Conservation (phyloP, 2,329 filamentous ascomycete genomes). For the Aschersonia sp. region DNA sequence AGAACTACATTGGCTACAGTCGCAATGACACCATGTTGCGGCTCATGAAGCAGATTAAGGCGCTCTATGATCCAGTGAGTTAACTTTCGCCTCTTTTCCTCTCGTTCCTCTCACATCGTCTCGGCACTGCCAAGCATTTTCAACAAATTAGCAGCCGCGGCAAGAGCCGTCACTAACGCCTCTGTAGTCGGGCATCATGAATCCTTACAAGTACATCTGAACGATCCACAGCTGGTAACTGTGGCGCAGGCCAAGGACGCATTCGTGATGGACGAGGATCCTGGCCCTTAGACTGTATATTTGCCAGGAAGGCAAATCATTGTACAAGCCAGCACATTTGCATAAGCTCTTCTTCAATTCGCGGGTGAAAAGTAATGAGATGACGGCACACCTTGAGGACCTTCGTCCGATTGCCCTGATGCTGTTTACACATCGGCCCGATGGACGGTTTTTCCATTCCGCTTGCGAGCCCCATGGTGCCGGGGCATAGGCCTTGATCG, state of each 20-base stretch:
- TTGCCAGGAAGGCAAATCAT: not conserved
- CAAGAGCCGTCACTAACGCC: constrained; percentile 12
- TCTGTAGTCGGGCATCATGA: constrained; percentile 86
- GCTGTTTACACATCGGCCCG: no score
- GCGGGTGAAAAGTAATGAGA: no score
- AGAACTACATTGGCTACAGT: constrained; percentile 88
- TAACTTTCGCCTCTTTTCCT: constrained; percentile 1
- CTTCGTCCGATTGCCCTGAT: no score
- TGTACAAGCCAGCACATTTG: no score
- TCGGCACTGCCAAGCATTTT: not conserved
- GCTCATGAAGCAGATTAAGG: constrained; percentile 92
- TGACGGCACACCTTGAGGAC: no score
- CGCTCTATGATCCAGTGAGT: constrained; percentile 83
- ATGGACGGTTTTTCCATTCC: no score
- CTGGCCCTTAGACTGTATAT: not conserved
- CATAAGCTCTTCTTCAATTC: no score
- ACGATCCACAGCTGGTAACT: not conserved
- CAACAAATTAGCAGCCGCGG: not conserved
- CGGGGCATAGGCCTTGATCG: no score
- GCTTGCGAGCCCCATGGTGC: no score
- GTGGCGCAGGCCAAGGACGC: not conserved
- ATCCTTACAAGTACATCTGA: constrained; percentile 90
- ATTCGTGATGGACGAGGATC: not conserved
- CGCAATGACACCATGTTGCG: constrained; percentile 73
- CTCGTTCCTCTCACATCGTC: not conserved